Evolutionary conservation across 768 basidiomycete species (phyloP).

Genomic region (Russula vinacea): DNA sequence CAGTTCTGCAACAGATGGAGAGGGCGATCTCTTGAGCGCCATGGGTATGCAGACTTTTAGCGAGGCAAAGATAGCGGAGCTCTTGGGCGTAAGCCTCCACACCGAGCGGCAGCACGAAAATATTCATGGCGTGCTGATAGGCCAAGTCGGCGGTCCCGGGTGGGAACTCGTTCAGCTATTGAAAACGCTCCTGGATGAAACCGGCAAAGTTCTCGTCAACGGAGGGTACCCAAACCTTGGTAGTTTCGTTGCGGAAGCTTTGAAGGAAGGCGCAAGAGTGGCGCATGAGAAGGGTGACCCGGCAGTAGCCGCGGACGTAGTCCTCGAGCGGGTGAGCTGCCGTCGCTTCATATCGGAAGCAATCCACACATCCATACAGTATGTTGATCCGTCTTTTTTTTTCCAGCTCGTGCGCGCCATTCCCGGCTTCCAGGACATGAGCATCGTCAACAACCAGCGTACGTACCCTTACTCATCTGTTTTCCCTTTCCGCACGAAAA

Average conservation of each 20-base stretch:
- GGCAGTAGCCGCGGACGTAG: conserved; percentile 48
- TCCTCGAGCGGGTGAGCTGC: conserved; percentile 58
- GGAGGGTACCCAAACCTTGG: conserved; percentile 70
- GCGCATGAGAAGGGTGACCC: conserved; percentile 34
- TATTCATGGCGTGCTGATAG: conserved; percentile 67
- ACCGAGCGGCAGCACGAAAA: conserved; percentile 66
- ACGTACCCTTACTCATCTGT: conserved; percentile 32
- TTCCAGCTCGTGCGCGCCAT: conserved; percentile 70
- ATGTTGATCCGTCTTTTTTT: conserved; percentile 28
- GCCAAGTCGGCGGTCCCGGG: conserved; percentile 71
- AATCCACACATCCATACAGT: neutral
- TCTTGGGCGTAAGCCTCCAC: conserved; percentile 69
- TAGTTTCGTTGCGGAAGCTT: conserved; percentile 63
- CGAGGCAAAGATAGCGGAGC: conserved; percentile 60
- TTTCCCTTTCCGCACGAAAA: neutral
- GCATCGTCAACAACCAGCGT: conserved; percentile 62
- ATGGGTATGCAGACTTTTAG: conserved; percentile 57
- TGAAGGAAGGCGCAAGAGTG: conserved; percentile 51
- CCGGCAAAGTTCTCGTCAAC: conserved; percentile 60
- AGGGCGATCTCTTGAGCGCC: conserved; percentile 59
- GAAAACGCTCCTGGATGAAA: conserved; percentile 61
- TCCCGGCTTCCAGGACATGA: conserved; percentile 81
- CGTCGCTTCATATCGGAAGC: conserved; percentile 9
- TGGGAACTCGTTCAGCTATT: conserved; percentile 72
- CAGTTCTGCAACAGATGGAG: conserved; percentile 53